These are phyloP conservation scores for Epichloe amarillans DNA, from an alignment of 2,329 filamentous ascomycete genomes.

Conservation along the genomic window DNA sequence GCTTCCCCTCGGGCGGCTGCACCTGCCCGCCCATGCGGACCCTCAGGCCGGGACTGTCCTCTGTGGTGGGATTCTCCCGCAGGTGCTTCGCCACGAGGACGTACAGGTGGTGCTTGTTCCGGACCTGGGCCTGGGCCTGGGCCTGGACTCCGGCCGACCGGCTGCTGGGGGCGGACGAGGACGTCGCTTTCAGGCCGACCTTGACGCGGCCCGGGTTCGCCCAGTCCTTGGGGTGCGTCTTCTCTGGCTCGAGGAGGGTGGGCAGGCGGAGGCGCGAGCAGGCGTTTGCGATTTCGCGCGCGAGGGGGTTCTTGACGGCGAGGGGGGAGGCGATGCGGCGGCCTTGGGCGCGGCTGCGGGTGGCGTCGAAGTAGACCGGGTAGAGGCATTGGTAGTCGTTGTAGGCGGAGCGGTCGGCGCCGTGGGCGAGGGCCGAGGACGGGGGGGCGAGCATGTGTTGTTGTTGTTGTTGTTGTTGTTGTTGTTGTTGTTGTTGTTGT, in stretches of 20 bases:
- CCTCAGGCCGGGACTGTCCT: slow-evolving; percentile 51
- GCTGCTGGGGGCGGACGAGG: too few species aligned
- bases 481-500: not conserved
- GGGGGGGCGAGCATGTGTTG: slow-evolving; percentile 12
- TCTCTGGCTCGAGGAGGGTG: slow-evolving; percentile 78
- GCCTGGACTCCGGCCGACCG: too few species aligned
- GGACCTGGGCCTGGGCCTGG: slow-evolving; percentile 37
- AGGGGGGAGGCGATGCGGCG: slow-evolving; percentile 57
- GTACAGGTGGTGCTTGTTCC: slow-evolving; percentile 79
- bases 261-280: slow-evolving; percentile 57
- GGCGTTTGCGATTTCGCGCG: slow-evolving; percentile 80
- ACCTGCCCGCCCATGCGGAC: slow-evolving; percentile 63
- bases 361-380: slow-evolving; percentile 84
- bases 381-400: slow-evolving; percentile 82
- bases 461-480: slow-evolving; percentile 3
- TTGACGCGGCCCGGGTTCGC: slow-evolving; percentile 85
- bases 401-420: slow-evolving; percentile 42
- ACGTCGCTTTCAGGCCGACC: slow-evolving; percentile 50
- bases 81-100: slow-evolving; percentile 67
- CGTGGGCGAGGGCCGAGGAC: slow-evolving; percentile 18
- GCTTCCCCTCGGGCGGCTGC: slow-evolving; percentile 45
- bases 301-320: slow-evolving; percentile 69
- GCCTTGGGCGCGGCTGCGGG: slow-evolving; percentile 61
- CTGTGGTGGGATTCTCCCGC: slow-evolving; percentile 62
- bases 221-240: slow-evolving; percentile 94